These are phyloP conservation scores for Polygonum aviculare DNA, from an alignment of 148 eudicot genomes.

Conservation along the genomic window DNA sequence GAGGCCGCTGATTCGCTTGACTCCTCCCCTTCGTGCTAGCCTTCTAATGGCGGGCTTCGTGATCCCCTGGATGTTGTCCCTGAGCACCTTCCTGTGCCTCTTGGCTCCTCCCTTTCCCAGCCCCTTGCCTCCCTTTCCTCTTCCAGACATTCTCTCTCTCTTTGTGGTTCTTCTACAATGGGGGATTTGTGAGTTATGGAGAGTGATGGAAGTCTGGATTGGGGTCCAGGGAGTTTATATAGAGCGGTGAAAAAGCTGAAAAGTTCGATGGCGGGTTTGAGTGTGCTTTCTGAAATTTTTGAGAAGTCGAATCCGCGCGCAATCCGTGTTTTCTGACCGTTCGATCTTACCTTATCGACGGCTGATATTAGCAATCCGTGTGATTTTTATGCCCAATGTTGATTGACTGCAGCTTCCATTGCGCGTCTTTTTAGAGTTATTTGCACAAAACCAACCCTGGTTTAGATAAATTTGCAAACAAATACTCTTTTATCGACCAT, in stretches of 20 bases:
- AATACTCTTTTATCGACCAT: not conserved
- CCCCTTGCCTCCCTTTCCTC: conserved; percentile 14
- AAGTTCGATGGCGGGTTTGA: not conserved
- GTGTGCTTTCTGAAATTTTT: not conserved
- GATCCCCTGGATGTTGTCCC: conserved; percentile 11
- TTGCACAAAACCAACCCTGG: not conserved
- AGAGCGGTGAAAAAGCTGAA: not conserved
- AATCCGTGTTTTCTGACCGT: not conserved
- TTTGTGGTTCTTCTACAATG: not conserved
- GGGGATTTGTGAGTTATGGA: not conserved
- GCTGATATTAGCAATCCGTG: not conserved
- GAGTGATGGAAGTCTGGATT: not conserved
- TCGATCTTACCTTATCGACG: conserved; percentile 2
- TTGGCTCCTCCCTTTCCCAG: conserved; percentile 13
- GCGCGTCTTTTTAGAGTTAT: not conserved
- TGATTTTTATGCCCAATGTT: not conserved
- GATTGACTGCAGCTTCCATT: not conserved
- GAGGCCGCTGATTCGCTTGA: conserved; percentile 10
- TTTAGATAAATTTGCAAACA: not conserved
- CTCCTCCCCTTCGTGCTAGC: conserved; percentile 12
- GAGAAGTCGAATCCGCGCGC: not conserved
- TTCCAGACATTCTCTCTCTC: conserved; percentile 7
- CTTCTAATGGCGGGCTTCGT: conserved; percentile 13
- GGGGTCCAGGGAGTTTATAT: not conserved
- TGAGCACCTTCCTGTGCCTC: conserved; percentile 12